These are phyloP conservation scores for Fragilariopsis cylindrus DNA, from an alignment of 108 stramenopile genomes.

Conservation along the genomic window DNA sequence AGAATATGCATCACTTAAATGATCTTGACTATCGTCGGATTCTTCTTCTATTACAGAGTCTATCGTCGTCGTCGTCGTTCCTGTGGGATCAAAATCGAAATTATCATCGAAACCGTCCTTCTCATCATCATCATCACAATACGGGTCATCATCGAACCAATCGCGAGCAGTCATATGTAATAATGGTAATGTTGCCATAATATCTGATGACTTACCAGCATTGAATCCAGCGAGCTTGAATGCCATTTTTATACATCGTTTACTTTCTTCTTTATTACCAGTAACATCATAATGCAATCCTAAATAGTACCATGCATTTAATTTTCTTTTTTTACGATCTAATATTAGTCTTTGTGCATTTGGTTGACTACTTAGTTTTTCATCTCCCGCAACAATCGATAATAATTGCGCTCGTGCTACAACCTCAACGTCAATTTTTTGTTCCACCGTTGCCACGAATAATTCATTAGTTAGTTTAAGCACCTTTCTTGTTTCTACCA, in stretches of 20 bases:
- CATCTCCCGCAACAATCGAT: slow-evolving; percentile 47
- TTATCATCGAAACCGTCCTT: not conserved
- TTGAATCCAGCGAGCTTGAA: slow-evolving; percentile 47
- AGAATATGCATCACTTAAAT: slow-evolving; percentile 16
- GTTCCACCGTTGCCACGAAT: slow-evolving; percentile 52
- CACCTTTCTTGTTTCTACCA: slow-evolving; percentile 49
- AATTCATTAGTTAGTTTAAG: slow-evolving; percentile 63
- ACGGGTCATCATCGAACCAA: slow-evolving; percentile 82
- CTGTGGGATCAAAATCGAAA: not conserved
- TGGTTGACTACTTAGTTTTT: not conserved
- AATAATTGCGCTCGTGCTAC: slow-evolving; percentile 63
- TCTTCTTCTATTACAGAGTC: not conserved
- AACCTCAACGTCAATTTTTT: slow-evolving; percentile 42
- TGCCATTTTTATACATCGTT: slow-evolving; percentile 83
- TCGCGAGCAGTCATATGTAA: slow-evolving; percentile 79
- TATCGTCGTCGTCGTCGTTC: slow-evolving; percentile 10
- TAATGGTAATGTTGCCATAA: slow-evolving; percentile 67
- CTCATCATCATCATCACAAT: slow-evolving; percentile 22
- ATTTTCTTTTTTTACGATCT: slow-evolving; percentile 78
- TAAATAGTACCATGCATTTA: slow-evolving; percentile 76
- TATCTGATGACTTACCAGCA: slow-evolving; percentile 63
- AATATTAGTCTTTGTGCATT: not conserved
- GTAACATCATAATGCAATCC: slow-evolving; percentile 79
- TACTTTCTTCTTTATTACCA: slow-evolving; percentile 60
- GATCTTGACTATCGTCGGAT: not conserved